Base-by-base conservation (phyloP, 106 monocot genomes). In the Apostasia shenzhenica region DNA sequence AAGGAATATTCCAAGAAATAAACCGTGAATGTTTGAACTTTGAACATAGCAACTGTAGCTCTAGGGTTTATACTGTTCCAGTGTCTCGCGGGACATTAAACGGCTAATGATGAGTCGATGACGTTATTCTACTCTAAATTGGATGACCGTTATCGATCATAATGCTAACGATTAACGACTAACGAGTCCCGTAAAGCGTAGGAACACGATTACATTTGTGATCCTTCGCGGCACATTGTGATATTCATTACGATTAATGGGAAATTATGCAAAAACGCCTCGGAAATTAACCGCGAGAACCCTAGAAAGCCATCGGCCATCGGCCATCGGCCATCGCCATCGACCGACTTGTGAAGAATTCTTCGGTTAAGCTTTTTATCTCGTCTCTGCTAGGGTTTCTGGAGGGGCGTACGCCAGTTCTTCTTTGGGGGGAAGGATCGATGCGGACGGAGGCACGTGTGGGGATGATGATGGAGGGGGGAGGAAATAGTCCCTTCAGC, bases 401-500 rank as follows among this genome's bases (percentile, higher is more conserved):
- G 10, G 45, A 42, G 62, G 5, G 62, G 61, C 38, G 26, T 26
- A 26, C 26, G 26, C 26, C 26, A 26, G 26, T 26, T 61, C 9
- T 26, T 14, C 14, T 0, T 47, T 8, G 2, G 65, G 13, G 45
- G 37, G 8, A 49, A 26, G 48, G 47, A 5, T 43, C 45, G 76
- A 81, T 79, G 88, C 85, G 83, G 77, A 75, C 77, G 77, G 81
- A 79, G 70, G 83, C 83, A 59, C 63, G 78, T 57, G 75, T 69
- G 41, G 83, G 70, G 47, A 69, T 63, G 53, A 55, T 73, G 63
- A 70, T 63, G 63, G 73, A 64, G 7, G 70, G 70, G 1, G 70
- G 64, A 7, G 69, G 63, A 45, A 68, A 73, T 50, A 71, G 75
- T 26, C 49, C 77, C 11, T 74, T 82, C 48, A 80, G 81, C 56